Conservation (phyloP, 1,284 basidiomycete genomes). For the Tilletia setariae region DNA sequence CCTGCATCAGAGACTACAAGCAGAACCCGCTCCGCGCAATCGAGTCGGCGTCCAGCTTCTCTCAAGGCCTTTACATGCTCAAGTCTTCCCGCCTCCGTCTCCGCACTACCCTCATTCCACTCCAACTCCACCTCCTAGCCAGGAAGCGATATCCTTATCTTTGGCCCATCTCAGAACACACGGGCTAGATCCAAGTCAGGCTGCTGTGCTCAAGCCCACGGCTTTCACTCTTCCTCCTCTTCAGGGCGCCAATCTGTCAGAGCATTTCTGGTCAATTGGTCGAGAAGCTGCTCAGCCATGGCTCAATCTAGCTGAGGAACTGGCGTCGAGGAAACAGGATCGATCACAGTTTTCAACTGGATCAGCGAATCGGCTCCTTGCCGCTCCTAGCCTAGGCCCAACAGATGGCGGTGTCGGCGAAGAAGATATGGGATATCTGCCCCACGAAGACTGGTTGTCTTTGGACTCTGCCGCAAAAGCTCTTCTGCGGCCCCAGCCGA, state of each 20-base stretch:
- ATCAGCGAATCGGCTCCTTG: background rate
- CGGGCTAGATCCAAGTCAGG: slow-evolving; percentile 73
- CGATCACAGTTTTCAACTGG: slow-evolving; percentile 52
- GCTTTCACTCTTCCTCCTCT: slow-evolving; percentile 78
- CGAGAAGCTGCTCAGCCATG: slow-evolving; percentile 73
- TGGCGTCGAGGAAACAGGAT: slow-evolving; percentile 66
- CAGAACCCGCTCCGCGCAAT: slow-evolving; percentile 62
- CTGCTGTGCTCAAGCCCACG: slow-evolving; percentile 73
- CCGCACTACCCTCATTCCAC: slow-evolving; percentile 54
- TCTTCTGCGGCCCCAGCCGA: slow-evolving; percentile 55
- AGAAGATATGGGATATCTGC: slow-evolving; percentile 6
- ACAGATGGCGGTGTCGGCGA: slow-evolving; percentile 24
- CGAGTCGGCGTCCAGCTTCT: slow-evolving; percentile 89
- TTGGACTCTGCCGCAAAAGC: slow-evolving; percentile 35
- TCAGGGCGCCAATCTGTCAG: slow-evolving; percentile 75
- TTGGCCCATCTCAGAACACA: slow-evolving; percentile 74
- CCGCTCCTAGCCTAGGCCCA: background rate
- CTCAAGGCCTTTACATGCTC: slow-evolving; percentile 71
- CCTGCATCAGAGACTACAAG: background rate
- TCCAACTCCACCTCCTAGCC: slow-evolving; percentile 65
- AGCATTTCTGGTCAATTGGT: slow-evolving; percentile 86
- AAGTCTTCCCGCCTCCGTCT: slow-evolving; percentile 67
- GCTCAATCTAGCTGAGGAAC: slow-evolving; percentile 68
- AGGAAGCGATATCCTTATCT: slow-evolving; percentile 70
- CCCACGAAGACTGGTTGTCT: slow-evolving; percentile 38